A percentile compares a stretch with the other conserved stretches of the same genome.
Conservation (phyloP, 495 filamentous ascomycete species). For the Talaromyces liani region DNA sequence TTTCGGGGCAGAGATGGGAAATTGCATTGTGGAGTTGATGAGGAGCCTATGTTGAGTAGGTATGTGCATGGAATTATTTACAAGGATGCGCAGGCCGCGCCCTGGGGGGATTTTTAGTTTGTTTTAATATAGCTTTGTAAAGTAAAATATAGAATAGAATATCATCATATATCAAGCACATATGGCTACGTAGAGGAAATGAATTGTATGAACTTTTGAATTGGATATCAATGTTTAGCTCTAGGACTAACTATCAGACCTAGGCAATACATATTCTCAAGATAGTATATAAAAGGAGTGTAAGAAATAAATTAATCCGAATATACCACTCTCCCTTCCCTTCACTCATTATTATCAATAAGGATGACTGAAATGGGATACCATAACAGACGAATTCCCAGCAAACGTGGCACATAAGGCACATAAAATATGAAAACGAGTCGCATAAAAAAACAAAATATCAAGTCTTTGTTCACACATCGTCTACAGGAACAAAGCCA, state of each 20-base stretch:
- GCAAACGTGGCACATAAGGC: constrained; percentile 3
- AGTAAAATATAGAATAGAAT: not conserved
- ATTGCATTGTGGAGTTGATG: constrained; percentile 61
- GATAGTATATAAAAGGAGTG: constrained; percentile 4
- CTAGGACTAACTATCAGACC: not conserved
- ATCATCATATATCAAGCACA: no score
- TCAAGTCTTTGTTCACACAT: not conserved
- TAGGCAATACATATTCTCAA: not conserved
- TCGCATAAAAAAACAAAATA: not conserved
- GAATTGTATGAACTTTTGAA: not conserved
- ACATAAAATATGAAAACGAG: not conserved
- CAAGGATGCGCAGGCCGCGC: constrained; percentile 12
- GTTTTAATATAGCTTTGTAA: not conserved
- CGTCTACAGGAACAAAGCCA: constrained; percentile 4
- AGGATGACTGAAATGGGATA: constrained; percentile 4
- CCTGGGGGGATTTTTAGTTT: constrained; percentile 10
- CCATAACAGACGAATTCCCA: not conserved
- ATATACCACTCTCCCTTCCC: not conserved
- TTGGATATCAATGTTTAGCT: not conserved
- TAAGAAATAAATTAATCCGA: constrained; percentile 4
- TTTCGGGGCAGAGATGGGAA: constrained; percentile 59
- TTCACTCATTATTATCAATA: constrained; percentile 1
- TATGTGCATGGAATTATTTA: constrained; percentile 50
- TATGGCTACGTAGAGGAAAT: no score
- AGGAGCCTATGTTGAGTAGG: constrained; percentile 53